Conservation (phyloP, 768 basidiomycete species). For the Multifurca ochricompacta region DNA sequence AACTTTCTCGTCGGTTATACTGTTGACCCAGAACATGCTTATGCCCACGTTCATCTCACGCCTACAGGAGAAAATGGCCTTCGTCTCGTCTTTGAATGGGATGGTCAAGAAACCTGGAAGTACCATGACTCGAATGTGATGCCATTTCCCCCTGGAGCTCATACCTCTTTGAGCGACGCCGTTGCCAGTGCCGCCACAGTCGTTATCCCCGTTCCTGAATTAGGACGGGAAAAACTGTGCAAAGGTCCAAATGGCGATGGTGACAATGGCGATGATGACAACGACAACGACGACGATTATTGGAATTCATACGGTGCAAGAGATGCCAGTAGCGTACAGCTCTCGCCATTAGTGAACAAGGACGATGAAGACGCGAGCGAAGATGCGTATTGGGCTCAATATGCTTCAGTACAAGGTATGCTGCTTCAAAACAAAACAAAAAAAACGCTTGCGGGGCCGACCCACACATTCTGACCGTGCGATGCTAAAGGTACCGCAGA, state of each 20-base stretch:
- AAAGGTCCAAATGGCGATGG: conserved; percentile 26
- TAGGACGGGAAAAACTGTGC: not conserved
- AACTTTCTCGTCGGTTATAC: conserved; percentile 35
- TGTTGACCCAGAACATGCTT: conserved; percentile 22
- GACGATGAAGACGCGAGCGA: conserved; percentile 29
- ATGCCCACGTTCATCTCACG: conserved; percentile 30
- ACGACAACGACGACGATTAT: conserved; percentile 45
- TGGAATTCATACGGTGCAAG: conserved; percentile 57
- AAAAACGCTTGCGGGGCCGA: not conserved
- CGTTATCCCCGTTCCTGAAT: not conserved
- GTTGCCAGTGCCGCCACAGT: conserved; percentile 18
- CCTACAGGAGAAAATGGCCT: conserved; percentile 31
- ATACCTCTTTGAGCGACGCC: conserved; percentile 25
- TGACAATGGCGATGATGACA: not conserved
- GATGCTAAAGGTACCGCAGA: conserved; percentile 52
- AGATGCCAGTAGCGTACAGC: conserved; percentile 27
- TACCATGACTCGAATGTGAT: conserved; percentile 64
- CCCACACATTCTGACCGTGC: not conserved
- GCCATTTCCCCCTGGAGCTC: conserved; percentile 53
- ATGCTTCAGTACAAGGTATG: conserved; percentile 61
- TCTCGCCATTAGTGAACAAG: conserved; percentile 21
- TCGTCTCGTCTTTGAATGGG: conserved; percentile 65
- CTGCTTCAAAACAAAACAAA: no score
- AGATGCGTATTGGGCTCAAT: conserved; percentile 75
- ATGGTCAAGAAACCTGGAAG: conserved; percentile 47